Conservation (phyloP, 257 asterid species). For the Ballota nigra region DNA sequence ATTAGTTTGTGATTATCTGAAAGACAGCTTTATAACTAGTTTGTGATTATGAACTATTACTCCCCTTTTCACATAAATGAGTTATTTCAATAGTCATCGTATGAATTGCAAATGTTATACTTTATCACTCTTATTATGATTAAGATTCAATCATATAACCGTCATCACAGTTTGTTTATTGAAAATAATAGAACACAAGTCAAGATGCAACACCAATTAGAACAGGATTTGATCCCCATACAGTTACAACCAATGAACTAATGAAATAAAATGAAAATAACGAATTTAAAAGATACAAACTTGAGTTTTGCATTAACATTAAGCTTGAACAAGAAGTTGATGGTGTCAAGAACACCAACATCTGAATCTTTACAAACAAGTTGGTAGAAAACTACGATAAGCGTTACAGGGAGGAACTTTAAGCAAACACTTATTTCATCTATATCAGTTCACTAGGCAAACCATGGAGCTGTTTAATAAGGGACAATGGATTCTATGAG, state of each 20-base stretch:
- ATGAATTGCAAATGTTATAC: too few species aligned
- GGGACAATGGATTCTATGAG: constrained; percentile 79
- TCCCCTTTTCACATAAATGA: too few species aligned
- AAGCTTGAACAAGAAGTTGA: constrained; percentile 1
- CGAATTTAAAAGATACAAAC: not conserved
- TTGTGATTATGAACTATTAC: too few species aligned
- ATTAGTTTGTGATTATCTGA: too few species aligned
- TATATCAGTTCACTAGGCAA: constrained; percentile 21
- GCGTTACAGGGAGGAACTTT: constrained; percentile 6
- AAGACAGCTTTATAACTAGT: too few species aligned
- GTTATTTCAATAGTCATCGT: too few species aligned
- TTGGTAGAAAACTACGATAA: constrained; percentile 17
- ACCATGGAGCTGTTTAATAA: constrained; percentile 32
- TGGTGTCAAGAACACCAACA: constrained; percentile 4
- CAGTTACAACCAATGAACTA: not conserved
- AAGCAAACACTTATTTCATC: constrained; percentile 26
- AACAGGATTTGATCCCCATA: not conserved
- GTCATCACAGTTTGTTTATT: too few species aligned
- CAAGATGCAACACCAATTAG: not conserved
- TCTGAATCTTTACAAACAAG: constrained; percentile 14
- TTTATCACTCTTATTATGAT: too few species aligned
- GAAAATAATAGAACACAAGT: too few species aligned
- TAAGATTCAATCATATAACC: too few species aligned
- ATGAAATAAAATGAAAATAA: not conserved
- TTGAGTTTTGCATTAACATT: not conserved